A percentile compares a stretch with the other conserved stretches of the same genome.
These are phyloP conservation scores for Pseudocercospora crystallina DNA, from an alignment of 2,329 filamentous ascomycete genomes.

Conservation along the genomic window DNA sequence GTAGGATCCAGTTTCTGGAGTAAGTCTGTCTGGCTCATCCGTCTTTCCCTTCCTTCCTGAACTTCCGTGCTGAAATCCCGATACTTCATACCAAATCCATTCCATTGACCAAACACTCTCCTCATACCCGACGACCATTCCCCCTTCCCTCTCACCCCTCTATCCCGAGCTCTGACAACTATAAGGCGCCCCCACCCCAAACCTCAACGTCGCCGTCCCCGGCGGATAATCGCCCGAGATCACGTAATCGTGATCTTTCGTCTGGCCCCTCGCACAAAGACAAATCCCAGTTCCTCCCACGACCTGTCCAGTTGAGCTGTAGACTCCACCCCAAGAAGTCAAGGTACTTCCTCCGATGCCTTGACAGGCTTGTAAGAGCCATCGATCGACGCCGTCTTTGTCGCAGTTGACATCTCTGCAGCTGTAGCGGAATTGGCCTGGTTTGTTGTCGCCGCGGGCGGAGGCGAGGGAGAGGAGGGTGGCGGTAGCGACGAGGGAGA, in stretches of 20 bases:
- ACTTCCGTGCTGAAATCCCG: too few species aligned
- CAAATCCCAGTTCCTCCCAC: neutral
- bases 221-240: conserved; percentile 9
- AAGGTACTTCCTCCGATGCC: conserved; percentile 3
- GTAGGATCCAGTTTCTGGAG: too few species aligned
- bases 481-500: too few species aligned
- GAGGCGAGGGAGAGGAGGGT: too few species aligned
- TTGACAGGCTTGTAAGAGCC: conserved; percentile 7
- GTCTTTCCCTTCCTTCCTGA: too few species aligned
- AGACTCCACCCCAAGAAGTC: neutral
- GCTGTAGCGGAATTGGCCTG: conserved; percentile 5
- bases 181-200: neutral
- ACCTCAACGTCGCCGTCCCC: conserved; percentile 4
- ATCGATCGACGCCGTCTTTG: neutral
- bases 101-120: too few species aligned
- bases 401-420: conserved; percentile 4
- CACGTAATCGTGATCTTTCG: neutral
- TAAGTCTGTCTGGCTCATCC: too few species aligned
- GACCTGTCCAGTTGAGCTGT: neutral
- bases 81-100: too few species aligned
- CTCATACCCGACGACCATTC: too few species aligned
- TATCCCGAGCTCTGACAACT: neutral
- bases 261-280: conserved; percentile 4
- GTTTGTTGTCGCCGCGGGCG: too few species aligned
- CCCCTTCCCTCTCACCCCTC: too few species aligned